These are phyloP conservation scores for Aspergillus sp. DNA, from an alignment of 2,329 filamentous ascomycete genomes.

Conservation along the genomic window DNA sequence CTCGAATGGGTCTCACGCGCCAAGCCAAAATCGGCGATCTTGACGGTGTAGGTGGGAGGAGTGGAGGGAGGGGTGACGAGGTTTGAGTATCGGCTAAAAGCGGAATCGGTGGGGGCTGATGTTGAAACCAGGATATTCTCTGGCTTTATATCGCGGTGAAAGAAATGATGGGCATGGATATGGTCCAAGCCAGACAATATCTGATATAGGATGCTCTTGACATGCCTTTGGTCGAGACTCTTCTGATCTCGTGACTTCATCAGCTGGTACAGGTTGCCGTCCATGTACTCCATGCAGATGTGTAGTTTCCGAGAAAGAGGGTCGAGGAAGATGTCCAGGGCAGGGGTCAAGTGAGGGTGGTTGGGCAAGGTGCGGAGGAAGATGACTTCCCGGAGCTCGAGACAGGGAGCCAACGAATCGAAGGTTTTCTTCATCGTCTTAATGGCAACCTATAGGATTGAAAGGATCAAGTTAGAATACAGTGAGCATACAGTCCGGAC, in stretches of 20 bases:
- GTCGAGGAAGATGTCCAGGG: slow-evolving; percentile 95
- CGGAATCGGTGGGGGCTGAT: slow-evolving; percentile 74
- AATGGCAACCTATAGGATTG: slow-evolving; percentile 68
- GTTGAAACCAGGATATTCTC: slow-evolving; percentile 98
- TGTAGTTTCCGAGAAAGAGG: slow-evolving; percentile 93
- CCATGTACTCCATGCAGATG: slow-evolving; percentile 99
- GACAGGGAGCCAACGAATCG: slow-evolving; percentile 78
- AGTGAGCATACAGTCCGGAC: not conserved
- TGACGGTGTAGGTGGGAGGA: slow-evolving; percentile 87
- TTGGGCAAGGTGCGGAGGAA: slow-evolving; percentile 82
- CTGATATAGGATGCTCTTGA: slow-evolving; percentile 96
- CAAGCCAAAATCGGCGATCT: slow-evolving; percentile 96
- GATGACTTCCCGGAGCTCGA: slow-evolving; percentile 93
- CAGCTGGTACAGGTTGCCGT: slow-evolving; percentile 94
- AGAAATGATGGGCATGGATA: slow-evolving; percentile 94
- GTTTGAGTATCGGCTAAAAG: slow-evolving; percentile 86
- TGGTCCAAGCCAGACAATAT: slow-evolving; percentile 94
- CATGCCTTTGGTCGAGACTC: slow-evolving; percentile 75
- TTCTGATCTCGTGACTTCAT: slow-evolving; percentile 99
- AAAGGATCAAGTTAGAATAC: slow-evolving; percentile 7
- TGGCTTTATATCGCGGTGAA: slow-evolving; percentile 97
- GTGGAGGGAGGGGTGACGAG: slow-evolving; percentile 92
- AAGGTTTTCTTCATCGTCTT: slow-evolving; percentile 99
- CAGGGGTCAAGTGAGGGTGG: slow-evolving; percentile 90
- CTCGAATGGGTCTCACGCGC: slow-evolving; percentile 97